A percentile compares a stretch with the other conserved stretches of the same genome.
These are phyloP conservation scores for Chaetomium strumarium DNA, from an alignment of 2,329 filamentous ascomycete species.

Conservation along the genomic window DNA sequence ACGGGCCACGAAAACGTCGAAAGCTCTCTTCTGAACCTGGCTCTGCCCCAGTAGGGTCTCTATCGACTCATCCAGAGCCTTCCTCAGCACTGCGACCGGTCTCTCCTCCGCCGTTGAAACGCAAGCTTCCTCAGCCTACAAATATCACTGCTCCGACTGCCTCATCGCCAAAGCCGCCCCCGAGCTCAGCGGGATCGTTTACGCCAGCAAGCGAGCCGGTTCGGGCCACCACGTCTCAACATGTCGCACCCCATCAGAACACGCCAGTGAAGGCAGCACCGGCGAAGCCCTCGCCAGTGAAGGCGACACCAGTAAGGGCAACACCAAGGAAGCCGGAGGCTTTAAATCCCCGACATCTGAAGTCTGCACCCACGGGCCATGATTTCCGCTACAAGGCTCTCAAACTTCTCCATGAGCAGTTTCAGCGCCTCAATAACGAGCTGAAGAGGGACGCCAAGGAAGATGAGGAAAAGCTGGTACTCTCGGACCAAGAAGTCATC, in stretches of 20 bases:
- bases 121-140: slow-evolving; percentile 12
- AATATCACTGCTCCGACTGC: background rate
- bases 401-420: slow-evolving; percentile 58
- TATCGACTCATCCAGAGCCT: background rate
- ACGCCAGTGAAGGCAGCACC: slow-evolving; percentile 15
- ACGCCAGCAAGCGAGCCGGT: slow-evolving; percentile 1
- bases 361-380: slow-evolving; percentile 51
- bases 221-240: background rate
- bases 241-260: slow-evolving; percentile 5
- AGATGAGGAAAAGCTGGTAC: slow-evolving; percentile 46
- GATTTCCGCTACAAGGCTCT: slow-evolving; percentile 52
- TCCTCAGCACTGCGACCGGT: slow-evolving; percentile 18
- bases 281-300: slow-evolving; percentile 13
- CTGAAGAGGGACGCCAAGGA: slow-evolving; percentile 47
- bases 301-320: slow-evolving; percentile 14
- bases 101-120: slow-evolving; percentile 25
- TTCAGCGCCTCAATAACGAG: slow-evolving; percentile 60
- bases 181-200: slow-evolving; percentile 1
- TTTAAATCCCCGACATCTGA: slow-evolving; percentile 63
- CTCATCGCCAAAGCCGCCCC: slow-evolving; percentile 5
- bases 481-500: slow-evolving; percentile 63
- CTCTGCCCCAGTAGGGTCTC: background rate
- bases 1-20: slow-evolving; percentile 24
- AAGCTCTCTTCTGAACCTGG: slow-evolving; percentile 20
- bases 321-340: slow-evolving; percentile 40